These are phyloP conservation scores for Acanthochlamys bracteata DNA, from an alignment of 106 monocot species.

Conservation along the genomic window DNA sequence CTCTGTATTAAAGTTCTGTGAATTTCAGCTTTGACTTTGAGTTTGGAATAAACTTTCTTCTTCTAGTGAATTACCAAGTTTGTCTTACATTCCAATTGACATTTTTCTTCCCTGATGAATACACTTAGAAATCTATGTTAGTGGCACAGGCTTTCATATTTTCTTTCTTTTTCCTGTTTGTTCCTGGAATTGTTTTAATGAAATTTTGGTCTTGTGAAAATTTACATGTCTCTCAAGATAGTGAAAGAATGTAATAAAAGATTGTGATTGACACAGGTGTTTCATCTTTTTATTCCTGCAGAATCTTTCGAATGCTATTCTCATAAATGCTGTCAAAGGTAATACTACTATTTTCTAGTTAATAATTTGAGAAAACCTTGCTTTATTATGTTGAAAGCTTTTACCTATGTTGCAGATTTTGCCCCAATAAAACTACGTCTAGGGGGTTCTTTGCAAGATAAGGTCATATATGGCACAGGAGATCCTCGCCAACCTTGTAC, in stretches of 20 bases:
- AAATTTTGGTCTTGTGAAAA: no score
- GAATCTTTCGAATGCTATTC: conserved; percentile 69
- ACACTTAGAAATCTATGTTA: no score
- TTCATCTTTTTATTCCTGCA: conserved; percentile 59
- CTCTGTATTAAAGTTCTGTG: no score
- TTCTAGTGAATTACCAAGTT: no score
- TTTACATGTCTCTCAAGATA: not conserved
- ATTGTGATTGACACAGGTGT: conserved; percentile 40
- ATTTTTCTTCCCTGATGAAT: no score
- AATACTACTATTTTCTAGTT: not conserved
- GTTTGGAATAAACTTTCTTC: no score
- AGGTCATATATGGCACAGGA: conserved; percentile 63
- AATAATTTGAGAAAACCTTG: not conserved
- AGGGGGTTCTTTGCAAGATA: conserved; percentile 86
- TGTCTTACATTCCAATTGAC: no score
- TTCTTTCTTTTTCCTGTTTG: no score
- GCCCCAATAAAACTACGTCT: conserved; percentile 75
- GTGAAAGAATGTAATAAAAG: conserved; percentile 1
- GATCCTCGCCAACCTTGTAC: conserved; percentile 29
- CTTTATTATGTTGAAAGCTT: not conserved
- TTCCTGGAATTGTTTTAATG: no score
- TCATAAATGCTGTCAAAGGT: conserved; percentile 93
- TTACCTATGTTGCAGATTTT: conserved; percentile 44
- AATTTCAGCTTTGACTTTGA: no score
- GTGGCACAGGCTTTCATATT: no score